Percentiles rank a stretch among this genome's conserved stretches.
phyloP scores from a whole-genome alignment of 352 stramenopile species.

The Aphanomyces astaci region DNA sequence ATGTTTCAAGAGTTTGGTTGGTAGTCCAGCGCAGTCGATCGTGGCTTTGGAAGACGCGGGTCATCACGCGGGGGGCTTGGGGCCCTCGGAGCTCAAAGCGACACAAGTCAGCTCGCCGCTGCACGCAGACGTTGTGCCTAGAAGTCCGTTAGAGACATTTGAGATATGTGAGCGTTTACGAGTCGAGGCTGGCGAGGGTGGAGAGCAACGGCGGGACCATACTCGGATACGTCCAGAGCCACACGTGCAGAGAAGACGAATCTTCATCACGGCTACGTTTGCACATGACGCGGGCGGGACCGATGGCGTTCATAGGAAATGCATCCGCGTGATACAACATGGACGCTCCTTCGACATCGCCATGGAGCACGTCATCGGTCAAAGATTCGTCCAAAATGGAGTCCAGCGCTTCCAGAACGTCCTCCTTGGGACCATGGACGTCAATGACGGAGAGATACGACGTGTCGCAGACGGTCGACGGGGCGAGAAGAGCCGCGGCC shows the following conservation, averaged over 20 bases:
- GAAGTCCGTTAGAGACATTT: background rate
- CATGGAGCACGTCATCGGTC: background rate
- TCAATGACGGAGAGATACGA: constrained; percentile 3
- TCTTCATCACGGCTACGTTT: background rate
- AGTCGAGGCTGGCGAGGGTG: background rate
- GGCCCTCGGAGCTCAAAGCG: constrained; percentile 9
- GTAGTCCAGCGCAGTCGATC: background rate
- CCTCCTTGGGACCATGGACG: background rate
- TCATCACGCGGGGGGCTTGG: background rate
- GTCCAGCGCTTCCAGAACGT: background rate
- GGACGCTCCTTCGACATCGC: background rate
- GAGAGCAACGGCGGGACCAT: background rate
- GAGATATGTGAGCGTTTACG: background rate
- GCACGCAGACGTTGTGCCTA: background rate
- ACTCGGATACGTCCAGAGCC: constrained; percentile 1
- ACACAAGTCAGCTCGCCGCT: background rate
- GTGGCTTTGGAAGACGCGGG: background rate
- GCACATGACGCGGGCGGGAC: background rate
- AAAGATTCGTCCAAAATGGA: background rate
- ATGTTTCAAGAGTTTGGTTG: background rate
- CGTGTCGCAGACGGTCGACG: background rate
- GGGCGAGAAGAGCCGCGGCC: background rate
- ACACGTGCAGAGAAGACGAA: background rate
- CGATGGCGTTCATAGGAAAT: constrained; percentile 9
- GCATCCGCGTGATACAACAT: background rate